Percentiles rank a stretch among this genome's conserved stretches.
Evolutionary conservation across 805 yeast species (phyloP).

Genomic region (Metschnikowia lochheadii): DNA sequence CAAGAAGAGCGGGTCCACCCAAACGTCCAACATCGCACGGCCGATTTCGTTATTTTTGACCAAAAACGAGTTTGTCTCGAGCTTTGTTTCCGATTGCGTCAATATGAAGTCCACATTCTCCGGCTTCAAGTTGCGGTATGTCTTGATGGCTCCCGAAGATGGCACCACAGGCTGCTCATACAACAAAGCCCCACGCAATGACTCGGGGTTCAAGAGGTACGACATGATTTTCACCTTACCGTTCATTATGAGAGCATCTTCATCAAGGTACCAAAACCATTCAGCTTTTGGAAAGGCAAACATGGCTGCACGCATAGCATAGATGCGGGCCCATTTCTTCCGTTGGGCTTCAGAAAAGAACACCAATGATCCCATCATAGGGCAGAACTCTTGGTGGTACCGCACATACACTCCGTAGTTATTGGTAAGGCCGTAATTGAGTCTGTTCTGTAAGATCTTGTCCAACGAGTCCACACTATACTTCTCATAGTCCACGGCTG

Average conservation of each 20-base stretch:
- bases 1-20: conserved; percentile 71
- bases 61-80: conserved; percentile 71
- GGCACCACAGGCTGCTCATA: conserved; percentile 72
- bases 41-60: conserved; percentile 62
- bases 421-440: conserved; percentile 80
- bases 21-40: conserved; percentile 67
- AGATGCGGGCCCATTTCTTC: conserved; percentile 60
- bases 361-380: conserved; percentile 45
- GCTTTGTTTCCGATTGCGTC: conserved; percentile 62
- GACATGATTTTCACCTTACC: conserved; percentile 55
- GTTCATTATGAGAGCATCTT: conserved; percentile 74
- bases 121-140: conserved; percentile 59
- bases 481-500: conserved; percentile 71
- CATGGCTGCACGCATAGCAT: conserved; percentile 81
- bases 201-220: conserved; percentile 56
- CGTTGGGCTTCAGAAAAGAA: conserved; percentile 40
- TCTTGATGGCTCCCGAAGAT: conserved; percentile 61
- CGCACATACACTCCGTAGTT: conserved; percentile 80
- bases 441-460: conserved; percentile 76
- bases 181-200: conserved; percentile 58
- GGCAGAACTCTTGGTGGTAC: conserved; percentile 80
- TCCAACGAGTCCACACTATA: conserved; percentile 57
- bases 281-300: conserved; percentile 88
- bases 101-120: conserved; percentile 55
- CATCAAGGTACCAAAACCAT: conserved; percentile 85